Conservation (phyloP, 139 green algal species). For the Closterium sp. region DNA sequence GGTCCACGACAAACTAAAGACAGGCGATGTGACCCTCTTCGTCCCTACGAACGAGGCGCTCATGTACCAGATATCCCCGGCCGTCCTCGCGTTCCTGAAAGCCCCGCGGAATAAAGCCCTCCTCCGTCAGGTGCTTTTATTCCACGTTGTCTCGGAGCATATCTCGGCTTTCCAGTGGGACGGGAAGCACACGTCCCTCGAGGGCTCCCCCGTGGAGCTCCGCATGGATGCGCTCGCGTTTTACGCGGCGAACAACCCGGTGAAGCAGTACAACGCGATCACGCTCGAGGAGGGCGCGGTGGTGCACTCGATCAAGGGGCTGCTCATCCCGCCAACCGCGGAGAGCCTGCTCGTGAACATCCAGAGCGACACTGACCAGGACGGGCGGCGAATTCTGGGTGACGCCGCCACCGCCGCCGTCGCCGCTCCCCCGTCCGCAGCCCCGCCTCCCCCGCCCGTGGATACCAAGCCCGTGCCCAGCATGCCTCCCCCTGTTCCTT, state of each 20-base stretch:
- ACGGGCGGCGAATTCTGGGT: not conserved
- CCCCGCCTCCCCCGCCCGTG: not conserved
- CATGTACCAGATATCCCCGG: not conserved
- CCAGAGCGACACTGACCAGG: not conserved
- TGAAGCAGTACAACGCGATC: slow-evolving; percentile 3
- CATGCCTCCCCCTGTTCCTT: not conserved
- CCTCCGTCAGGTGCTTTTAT: not conserved
- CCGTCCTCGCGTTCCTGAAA: not conserved
- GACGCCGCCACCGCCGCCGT: no score
- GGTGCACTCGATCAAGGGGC: slow-evolving; percentile 1
- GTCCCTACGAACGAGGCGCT: not conserved
- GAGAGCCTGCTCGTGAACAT: not conserved
- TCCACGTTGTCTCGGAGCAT: not conserved
- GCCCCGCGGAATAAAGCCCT: not conserved
- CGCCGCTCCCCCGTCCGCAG: not conserved
- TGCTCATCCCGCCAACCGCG: not conserved
- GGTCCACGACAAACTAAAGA: not conserved
- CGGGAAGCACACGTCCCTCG: not conserved
- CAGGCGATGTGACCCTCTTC: not conserved
- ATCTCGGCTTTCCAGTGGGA: not conserved
- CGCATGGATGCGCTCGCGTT: not conserved
- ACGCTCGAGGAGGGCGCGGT: not conserved
- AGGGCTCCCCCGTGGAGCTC: not conserved
- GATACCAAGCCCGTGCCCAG: not conserved
- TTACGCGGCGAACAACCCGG: not conserved